Percentiles rank a stretch among this genome's conserved stretches.
phyloP scores from a whole-genome alignment of 805 yeast genomes.

The Saccharomyces kudriavzevii region DNA sequence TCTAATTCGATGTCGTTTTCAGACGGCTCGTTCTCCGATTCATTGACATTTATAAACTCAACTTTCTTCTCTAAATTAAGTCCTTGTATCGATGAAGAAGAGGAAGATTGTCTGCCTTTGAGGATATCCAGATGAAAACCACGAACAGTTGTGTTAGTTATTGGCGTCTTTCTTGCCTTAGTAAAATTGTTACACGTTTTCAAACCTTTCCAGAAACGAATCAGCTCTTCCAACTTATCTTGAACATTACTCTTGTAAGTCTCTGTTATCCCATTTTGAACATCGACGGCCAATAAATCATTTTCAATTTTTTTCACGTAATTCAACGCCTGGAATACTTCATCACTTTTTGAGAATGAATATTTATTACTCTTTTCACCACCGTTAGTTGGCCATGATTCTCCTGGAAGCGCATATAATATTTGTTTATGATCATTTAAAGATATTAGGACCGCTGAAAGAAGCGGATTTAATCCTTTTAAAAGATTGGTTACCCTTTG shows the following conservation, averaged over 20 bases:
- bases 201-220: not conserved
- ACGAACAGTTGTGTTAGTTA: not conserved
- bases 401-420: not conserved
- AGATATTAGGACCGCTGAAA: not conserved
- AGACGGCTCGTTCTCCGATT: constrained; percentile 7
- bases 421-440: not conserved
- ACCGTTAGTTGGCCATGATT: not conserved
- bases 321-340: not conserved
- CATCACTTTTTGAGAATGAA: not conserved
- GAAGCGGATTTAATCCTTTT: not conserved
- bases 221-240: not conserved
- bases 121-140: not conserved
- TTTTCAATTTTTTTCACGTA: not conserved
- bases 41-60: constrained; percentile 12
- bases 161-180: not conserved
- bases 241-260: not conserved
- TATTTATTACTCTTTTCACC: not conserved
- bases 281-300: not conserved
- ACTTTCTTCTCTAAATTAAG: constrained; percentile 3
- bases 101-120: not conserved
- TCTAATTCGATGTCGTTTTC: constrained; percentile 4
- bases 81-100: not conserved
- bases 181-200: not conserved
- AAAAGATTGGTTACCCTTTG: not conserved
- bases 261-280: not conserved